Evolutionary conservation across 1,284 basidiomycete genomes (phyloP).

Genomic region (Puccinia sorghi): DNA sequence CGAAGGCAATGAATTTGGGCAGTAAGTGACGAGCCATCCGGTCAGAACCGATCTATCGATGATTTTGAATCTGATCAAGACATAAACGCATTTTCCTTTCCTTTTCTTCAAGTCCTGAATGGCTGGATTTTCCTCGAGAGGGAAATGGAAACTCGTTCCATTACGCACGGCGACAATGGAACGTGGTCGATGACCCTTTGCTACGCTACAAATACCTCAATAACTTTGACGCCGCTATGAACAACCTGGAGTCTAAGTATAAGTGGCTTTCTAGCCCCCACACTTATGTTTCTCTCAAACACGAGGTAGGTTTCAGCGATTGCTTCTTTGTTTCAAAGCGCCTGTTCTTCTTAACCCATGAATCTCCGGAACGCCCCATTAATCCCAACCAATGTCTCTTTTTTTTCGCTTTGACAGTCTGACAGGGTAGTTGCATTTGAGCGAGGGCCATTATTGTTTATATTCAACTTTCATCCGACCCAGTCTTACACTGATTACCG

Average conservation of each 20-base stretch:
- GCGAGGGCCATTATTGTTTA: constrained; percentile 84
- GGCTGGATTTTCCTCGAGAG: constrained; percentile 96
- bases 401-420: constrained; percentile 51
- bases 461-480: constrained; percentile 93
- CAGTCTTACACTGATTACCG: constrained; percentile 89
- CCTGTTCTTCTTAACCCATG: neutral
- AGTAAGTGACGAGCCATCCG: constrained; percentile 61
- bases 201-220: constrained; percentile 91
- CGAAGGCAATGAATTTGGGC: constrained; percentile 71
- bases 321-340: neutral
- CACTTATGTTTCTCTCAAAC: constrained; percentile 88
- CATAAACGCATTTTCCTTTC: no score
- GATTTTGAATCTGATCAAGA: constrained; percentile 6
- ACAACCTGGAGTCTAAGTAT: constrained; percentile 74
- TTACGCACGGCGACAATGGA: constrained; percentile 88
- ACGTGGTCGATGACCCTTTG: constrained; percentile 79
- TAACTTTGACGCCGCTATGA: constrained; percentile 92
- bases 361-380: neutral
- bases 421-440: constrained; percentile 94
- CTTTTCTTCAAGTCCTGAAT: constrained; percentile 60
- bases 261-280: constrained; percentile 82
- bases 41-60: constrained; percentile 86
- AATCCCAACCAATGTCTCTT: neutral
- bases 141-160: constrained; percentile 95
- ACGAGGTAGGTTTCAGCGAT: constrained; percentile 64